Evolutionary conservation across 768 basidiomycete genomes (phyloP).

Genomic region (Hysterangium stoloniferum): DNA sequence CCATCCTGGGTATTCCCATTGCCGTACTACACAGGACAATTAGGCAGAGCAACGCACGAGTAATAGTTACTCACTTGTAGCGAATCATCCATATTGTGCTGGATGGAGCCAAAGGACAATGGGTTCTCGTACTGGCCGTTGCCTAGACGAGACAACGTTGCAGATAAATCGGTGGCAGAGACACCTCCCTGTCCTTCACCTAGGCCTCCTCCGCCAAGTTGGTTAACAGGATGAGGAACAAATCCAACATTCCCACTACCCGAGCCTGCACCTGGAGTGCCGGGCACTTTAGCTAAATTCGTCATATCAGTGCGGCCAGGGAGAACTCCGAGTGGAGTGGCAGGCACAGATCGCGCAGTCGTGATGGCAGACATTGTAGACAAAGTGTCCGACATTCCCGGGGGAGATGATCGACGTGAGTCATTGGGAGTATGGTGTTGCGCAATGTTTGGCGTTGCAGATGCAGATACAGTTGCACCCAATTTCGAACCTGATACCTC

Average conservation of each 20-base stretch:
- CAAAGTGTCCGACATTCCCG: constrained; percentile 52
- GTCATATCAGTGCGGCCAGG: constrained; percentile 19
- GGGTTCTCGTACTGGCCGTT: constrained; percentile 49
- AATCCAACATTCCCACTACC: neutral
- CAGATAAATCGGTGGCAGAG: constrained; percentile 51
- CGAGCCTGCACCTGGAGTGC: constrained; percentile 46
- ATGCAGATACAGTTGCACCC: constrained; percentile 43
- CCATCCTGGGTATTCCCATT: constrained; percentile 33
- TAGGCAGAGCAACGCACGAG: constrained; percentile 11
- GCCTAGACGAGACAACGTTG: constrained; percentile 63
- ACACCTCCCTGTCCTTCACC: constrained; percentile 22
- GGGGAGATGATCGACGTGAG: constrained; percentile 65
- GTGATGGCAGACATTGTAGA: constrained; percentile 33
- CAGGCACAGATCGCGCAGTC: constrained; percentile 67
- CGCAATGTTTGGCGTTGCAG: constrained; percentile 50
- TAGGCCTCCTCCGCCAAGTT: neutral
- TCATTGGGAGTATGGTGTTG: constrained; percentile 52
- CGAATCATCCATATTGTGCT: constrained; percentile 43
- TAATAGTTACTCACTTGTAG: constrained; percentile 36
- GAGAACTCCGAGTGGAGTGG: constrained; percentile 63
- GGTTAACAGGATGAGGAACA: neutral
- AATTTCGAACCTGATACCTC: constrained; percentile 37
- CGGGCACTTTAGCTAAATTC: constrained; percentile 58
- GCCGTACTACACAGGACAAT: constrained; percentile 6
- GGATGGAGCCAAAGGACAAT: constrained; percentile 47